Evolutionary conservation across 371 early-diverging fungal genomes (phyloP), one percentile per base, ranked within the genome.

Genomic region (Apophysomyces variabilis): DNA sequence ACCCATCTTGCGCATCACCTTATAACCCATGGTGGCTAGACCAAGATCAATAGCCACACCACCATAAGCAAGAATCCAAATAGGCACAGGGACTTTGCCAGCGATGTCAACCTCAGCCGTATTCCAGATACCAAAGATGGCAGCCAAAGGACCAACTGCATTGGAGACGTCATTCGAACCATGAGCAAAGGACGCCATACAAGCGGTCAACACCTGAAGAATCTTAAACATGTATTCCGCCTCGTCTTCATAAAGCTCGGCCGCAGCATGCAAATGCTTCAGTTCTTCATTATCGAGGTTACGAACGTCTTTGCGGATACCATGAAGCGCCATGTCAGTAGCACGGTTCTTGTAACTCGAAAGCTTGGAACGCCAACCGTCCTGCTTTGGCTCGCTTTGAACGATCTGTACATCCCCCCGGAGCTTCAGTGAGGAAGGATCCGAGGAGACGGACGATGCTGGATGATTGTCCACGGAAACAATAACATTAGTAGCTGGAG

Each of bases 141-240:
- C 66, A 36, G 77, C 65, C 35, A 94, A 68, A 3, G 96, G 95
- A 14, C 96, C 95, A 57, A 94, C 85, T 39, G 93, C 94, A 68
- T 95, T 95, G 62, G 95, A 88, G 9, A 95, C 93, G 74, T 95
- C 95, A 73, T 95, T 95, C 54, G 93, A 90, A 60, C 96, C 96
- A 79, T 95, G 96, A 57, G 93, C 88, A 77, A 95, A 95, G 54
- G 94, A 95, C 16, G 93, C 89, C 60, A 93, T 87, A 66, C 88
- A 83, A n/a, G 95, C 91, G 8, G 95, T 93, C 58, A 92, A 72
- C 66, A 95, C 85, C 76, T 95, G 96, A 39, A 95, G 82, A 74
- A 92, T 90, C 7, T 91, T 89, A 84, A 91, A 95, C 63, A 95
- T 84, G 60, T 87, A 84, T 74, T 95, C 96, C 38, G 93, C 92